A percentile compares a stretch with the other conserved stretches of the same genome.
These are phyloP conservation scores for Magnaporthiopsis rhizophila DNA, from an alignment of 2,329 filamentous ascomycete genomes.

Conservation along the genomic window DNA sequence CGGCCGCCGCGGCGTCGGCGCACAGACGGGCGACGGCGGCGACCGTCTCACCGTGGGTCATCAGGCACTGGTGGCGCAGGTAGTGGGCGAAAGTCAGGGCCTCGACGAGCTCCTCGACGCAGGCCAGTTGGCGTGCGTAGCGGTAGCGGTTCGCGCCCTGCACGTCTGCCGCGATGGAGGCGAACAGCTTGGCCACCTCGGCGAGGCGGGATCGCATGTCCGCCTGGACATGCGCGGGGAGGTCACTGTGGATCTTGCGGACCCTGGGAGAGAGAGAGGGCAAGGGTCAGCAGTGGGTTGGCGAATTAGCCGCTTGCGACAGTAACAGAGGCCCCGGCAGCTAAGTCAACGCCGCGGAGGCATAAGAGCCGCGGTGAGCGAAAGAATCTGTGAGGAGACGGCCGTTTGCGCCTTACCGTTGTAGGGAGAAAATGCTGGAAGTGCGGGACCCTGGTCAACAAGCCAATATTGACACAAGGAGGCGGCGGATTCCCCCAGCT, in stretches of 20 bases:
- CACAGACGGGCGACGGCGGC: slow-evolving; percentile 32
- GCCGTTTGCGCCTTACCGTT: not conserved
- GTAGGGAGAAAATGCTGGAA: slow-evolving; percentile 3
- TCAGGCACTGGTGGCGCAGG: slow-evolving; percentile 65
- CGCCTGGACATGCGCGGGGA: slow-evolving; percentile 62
- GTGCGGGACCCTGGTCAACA: not conserved
- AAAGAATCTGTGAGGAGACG: not conserved
- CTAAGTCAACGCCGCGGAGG: no score
- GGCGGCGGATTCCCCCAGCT: no score
- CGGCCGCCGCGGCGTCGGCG: slow-evolving; percentile 13
- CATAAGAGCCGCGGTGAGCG: not conserved
- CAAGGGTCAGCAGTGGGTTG: not conserved
- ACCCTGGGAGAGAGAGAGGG: slow-evolving; percentile 38
- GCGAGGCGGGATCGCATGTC: slow-evolving; percentile 62
- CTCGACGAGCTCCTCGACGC: slow-evolving; percentile 92
- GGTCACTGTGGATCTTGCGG: slow-evolving; percentile 49
- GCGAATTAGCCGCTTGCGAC: not conserved
- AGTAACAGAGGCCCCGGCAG: not conserved
- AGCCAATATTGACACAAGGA: not conserved
- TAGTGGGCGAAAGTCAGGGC: slow-evolving; percentile 86
- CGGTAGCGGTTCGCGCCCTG: slow-evolving; percentile 73
- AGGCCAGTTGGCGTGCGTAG: slow-evolving; percentile 72
- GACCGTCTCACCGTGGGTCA: slow-evolving; percentile 56
- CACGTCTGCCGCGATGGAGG: slow-evolving; percentile 62
- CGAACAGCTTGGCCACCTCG: slow-evolving; percentile 64